Percentiles rank a stretch among this genome's conserved stretches.
These are phyloP conservation scores for Leccinum incarnatum DNA, from an alignment of 768 basidiomycete genomes.

Conservation along the genomic window DNA sequence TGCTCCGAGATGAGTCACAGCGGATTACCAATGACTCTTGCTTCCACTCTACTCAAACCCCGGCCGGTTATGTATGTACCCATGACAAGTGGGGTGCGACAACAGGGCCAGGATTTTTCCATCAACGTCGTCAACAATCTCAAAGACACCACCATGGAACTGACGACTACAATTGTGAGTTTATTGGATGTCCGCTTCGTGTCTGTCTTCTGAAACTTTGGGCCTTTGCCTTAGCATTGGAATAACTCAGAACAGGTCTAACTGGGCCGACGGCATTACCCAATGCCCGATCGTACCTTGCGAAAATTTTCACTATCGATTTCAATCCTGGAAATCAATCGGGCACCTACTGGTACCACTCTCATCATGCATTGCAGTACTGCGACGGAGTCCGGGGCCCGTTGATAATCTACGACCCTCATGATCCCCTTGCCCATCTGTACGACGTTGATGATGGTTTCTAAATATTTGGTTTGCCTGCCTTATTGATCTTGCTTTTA, in stretches of 20 bases:
- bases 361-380: conserved; percentile 38
- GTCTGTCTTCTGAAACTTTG: not conserved
- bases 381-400: conserved; percentile 45
- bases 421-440: conserved; percentile 39
- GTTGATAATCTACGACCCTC: conserved; percentile 44
- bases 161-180: conserved; percentile 36
- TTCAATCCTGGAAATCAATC: conserved; percentile 36
- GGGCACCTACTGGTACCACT: conserved; percentile 52
- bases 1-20: too few species aligned
- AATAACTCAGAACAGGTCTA: conserved; percentile 31
- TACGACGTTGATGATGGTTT: conserved; percentile 50
- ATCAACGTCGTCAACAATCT: conserved; percentile 38
- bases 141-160: conserved; percentile 32
- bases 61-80: not conserved
- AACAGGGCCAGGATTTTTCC: conserved; percentile 33
- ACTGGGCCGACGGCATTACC: conserved; percentile 40
- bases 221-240: conserved; percentile 30
- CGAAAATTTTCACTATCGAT: conserved; percentile 39
- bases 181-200: not conserved
- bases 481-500: not conserved
- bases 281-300: conserved; percentile 45
- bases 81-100: conserved; percentile 1
- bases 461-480: not conserved
- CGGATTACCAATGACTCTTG: too few species aligned
- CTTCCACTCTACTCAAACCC: too few species aligned